Conservation (phyloP, 345 rosid genomes). For the Melastoma malabathricum region DNA sequence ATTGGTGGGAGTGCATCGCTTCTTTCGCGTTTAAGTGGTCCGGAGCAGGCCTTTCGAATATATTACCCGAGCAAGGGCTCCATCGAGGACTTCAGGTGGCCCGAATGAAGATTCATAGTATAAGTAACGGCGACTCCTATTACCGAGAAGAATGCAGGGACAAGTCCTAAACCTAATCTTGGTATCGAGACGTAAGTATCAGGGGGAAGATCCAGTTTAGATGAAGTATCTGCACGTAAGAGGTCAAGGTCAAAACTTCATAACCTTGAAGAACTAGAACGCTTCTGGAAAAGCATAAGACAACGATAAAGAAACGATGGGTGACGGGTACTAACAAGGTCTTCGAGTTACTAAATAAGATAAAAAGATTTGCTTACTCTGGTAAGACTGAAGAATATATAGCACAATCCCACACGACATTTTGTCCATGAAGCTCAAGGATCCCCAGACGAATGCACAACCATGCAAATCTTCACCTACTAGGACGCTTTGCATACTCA, state of each 20-base stretch:
- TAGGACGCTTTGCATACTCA: slow-evolving; percentile 86
- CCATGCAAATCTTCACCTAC: slow-evolving; percentile 75
- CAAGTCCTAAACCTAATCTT: slow-evolving; percentile 74
- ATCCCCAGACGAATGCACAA: slow-evolving; percentile 91
- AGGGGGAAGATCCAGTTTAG: slow-evolving; percentile 15
- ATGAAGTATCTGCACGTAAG: slow-evolving; percentile 34
- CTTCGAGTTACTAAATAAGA: neutral
- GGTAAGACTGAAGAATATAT: slow-evolving; percentile 76
- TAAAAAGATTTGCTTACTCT: slow-evolving; percentile 38
- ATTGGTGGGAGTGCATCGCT: too few species aligned
- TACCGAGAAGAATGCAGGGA: slow-evolving; percentile 74
- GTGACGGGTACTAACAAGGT: too few species aligned
- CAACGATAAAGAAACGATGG: too few species aligned
- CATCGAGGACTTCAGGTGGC: slow-evolving; percentile 28
- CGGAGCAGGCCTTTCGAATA: too few species aligned
- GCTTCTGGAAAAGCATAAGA: neutral
- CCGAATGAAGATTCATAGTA: slow-evolving; percentile 53
- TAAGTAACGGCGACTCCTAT: slow-evolving; percentile 53
- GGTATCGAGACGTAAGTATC: slow-evolving; percentile 38
- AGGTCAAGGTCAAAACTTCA: neutral
- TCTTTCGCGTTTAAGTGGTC: too few species aligned
- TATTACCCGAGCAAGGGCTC: slow-evolving; percentile 57
- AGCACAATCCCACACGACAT: slow-evolving; percentile 78
- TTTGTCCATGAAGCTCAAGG: slow-evolving; percentile 90
- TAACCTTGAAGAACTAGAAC: neutral